phyloP scores from a whole-genome alignment of 352 stramenopile species.

The Globisporangium nodosum region DNA sequence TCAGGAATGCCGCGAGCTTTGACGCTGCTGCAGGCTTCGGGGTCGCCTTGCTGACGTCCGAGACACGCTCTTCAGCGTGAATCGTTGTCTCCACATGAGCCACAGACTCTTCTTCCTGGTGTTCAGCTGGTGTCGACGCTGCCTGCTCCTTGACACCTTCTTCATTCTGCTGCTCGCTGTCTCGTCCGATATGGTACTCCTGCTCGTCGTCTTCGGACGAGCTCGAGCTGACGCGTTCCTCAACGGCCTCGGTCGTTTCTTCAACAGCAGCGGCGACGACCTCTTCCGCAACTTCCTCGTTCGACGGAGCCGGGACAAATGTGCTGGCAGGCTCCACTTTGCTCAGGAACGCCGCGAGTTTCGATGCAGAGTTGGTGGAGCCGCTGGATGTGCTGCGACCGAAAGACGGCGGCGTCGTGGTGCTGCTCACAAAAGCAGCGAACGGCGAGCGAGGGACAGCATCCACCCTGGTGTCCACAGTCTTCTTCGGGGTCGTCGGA shows the following conservation, averaged over 20 bases:
- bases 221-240: neutral
- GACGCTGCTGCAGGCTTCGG: slow-evolving; percentile 21
- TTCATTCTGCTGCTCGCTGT: neutral
- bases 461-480: neutral
- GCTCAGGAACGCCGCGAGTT: slow-evolving; percentile 60
- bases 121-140: neutral
- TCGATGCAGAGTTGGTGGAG: slow-evolving; percentile 19
- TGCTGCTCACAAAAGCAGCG: neutral
- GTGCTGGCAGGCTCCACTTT: slow-evolving; percentile 33
- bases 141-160: neutral
- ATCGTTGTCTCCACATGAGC: neutral
- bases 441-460: slow-evolving; percentile 3
- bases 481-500: neutral
- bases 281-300: slow-evolving; percentile 2
- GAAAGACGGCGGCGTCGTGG: neutral
- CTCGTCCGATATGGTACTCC: neutral
- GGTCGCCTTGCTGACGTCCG: neutral
- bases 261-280: neutral
- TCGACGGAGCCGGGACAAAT: slow-evolving; percentile 6
- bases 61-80: neutral
- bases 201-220: slow-evolving; percentile 1
- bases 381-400: slow-evolving; percentile 8
- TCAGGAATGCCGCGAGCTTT: slow-evolving; percentile 64
- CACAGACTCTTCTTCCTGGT: neutral
- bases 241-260: neutral